Conservation (phyloP, 2,329 filamentous ascomycete species). For the Chaetoscypha palmicola region DNA sequence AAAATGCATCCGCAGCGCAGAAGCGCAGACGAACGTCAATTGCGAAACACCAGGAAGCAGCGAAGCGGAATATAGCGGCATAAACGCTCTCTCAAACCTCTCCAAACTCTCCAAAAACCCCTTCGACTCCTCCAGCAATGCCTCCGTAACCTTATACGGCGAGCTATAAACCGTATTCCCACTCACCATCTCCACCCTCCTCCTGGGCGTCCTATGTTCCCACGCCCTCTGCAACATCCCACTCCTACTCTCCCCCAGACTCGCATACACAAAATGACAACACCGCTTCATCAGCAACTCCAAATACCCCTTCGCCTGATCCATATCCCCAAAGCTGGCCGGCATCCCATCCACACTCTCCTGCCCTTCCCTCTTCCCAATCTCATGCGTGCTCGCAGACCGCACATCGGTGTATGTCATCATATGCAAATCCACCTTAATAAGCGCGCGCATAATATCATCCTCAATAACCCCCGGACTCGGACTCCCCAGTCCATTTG, state of each 20-base stretch:
- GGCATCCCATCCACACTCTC: slow-evolving; percentile 7
- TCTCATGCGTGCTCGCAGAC: background rate
- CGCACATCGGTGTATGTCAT: slow-evolving; percentile 9
- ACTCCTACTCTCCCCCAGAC: background rate
- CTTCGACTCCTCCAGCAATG: background rate
- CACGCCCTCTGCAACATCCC: background rate
- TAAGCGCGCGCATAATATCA: slow-evolving; percentile 9
- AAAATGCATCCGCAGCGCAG: slow-evolving; percentile 3
- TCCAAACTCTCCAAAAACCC: background rate
- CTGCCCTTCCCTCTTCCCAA: background rate
- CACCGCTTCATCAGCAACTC: slow-evolving; percentile 6
- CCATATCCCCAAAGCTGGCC: slow-evolving; percentile 2
- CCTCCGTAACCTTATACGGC: slow-evolving; percentile 4
- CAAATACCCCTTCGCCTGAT: slow-evolving; percentile 10
- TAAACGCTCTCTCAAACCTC: slow-evolving; percentile 3
- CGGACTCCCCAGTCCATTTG: background rate
- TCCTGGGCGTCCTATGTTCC: background rate
- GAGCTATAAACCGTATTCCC: slow-evolving; percentile 5
- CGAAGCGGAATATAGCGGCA: background rate
- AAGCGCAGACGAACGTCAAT: background rate
- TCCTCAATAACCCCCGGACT: slow-evolving; percentile 5
- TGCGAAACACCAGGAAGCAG: background rate
- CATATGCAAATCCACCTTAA: slow-evolving; percentile 9
- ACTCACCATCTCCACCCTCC: slow-evolving; percentile 1
- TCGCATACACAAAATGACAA: slow-evolving; percentile 4